Conservation (phyloP, 225 moss, liverwort and hornwort species). For the Bryum argenteum region DNA sequence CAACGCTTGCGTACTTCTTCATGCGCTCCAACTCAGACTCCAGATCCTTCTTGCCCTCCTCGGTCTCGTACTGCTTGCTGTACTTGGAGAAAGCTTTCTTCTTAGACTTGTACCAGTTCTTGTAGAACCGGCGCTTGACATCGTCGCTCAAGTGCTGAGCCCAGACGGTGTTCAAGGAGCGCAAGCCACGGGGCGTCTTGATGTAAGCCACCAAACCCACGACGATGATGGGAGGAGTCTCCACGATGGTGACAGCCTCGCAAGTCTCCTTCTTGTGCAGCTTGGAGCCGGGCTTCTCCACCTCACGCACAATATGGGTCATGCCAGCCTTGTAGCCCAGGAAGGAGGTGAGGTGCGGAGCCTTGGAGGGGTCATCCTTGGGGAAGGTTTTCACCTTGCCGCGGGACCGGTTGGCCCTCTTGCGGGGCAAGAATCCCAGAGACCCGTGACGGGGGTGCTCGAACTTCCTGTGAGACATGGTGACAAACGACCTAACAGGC, state of each 20-base stretch:
- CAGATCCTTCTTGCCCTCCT: too few relatives aligned
- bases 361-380: constrained; percentile 48
- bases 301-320: constrained; percentile 10
- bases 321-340: constrained; percentile 39
- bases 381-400: constrained; percentile 72
- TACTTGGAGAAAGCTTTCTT: too few relatives aligned
- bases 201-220: constrained; percentile 67
- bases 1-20: too few relatives aligned
- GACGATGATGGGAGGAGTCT: constrained; percentile 70
- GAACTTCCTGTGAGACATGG: too few relatives aligned
- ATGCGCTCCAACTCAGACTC: too few relatives aligned
- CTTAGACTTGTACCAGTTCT: too few relatives aligned
- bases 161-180: constrained; percentile 28
- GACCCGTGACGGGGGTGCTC: too few relatives aligned
- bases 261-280: constrained; percentile 74
- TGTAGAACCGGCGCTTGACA: constrained; percentile 34
- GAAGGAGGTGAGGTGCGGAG: constrained; percentile 40
- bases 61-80: too few relatives aligned
- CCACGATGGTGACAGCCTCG: constrained; percentile 72
- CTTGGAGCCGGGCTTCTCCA: constrained; percentile 64
- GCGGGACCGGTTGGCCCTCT: constrained; percentile 62
- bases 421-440: constrained; percentile 15
- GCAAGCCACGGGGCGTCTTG: constrained; percentile 22
- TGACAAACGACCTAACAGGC: too few relatives aligned
- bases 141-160: constrained; percentile 58